Evolutionary conservation across 768 basidiomycete species (phyloP), one percentile per base, ranked within the genome.

Genomic region (Mycena epipterygia): DNA sequence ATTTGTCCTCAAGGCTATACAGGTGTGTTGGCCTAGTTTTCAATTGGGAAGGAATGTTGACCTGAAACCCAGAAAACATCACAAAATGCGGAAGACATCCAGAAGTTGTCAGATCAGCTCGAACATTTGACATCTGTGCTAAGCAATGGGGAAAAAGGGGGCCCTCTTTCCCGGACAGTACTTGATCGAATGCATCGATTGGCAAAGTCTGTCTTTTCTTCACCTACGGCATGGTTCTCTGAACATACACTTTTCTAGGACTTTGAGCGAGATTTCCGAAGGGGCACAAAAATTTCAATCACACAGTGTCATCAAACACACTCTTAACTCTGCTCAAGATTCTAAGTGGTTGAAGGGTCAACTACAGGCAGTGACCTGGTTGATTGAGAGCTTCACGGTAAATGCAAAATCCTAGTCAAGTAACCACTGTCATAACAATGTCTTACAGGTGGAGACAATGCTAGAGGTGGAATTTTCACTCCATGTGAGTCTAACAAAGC

Each of bases 331-430:
- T 21, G 6, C 19, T 13, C 46, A 25, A 25, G 60, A 51, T 29
- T n/a, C 5, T 1, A 7, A 62, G 19, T 39, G 60, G 48, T 17
- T 62, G 25, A 7, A 14, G 12, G 7, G 19, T 21, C 35, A 51
- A 30, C 27, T 62, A 0, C 60, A 39, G 32, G 19, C 60, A 4
- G 23, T 62, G 17, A 27, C 60, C 21, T 48, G 60, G 60, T 7
- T 25, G 3, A 62, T 62, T 13, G 49, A 51, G 27, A 62, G 25
- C 27, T 62, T 62, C 25, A 62, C 60, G 19, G 60, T 62, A 29
- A 27, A n/a, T 19, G 8, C 17, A 32, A 19, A n/a, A n/a, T n/a
- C n/a, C 19, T 12, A 3, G 4, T 59, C 21, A n/a, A 37, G 25
- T 16, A 11, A 37, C n/a, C 12, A 16, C 32, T 30, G 8, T 3